Evolutionary conservation across 495 filamentous ascomycete species (phyloP).

Genomic region (Darksidea phi): DNA sequence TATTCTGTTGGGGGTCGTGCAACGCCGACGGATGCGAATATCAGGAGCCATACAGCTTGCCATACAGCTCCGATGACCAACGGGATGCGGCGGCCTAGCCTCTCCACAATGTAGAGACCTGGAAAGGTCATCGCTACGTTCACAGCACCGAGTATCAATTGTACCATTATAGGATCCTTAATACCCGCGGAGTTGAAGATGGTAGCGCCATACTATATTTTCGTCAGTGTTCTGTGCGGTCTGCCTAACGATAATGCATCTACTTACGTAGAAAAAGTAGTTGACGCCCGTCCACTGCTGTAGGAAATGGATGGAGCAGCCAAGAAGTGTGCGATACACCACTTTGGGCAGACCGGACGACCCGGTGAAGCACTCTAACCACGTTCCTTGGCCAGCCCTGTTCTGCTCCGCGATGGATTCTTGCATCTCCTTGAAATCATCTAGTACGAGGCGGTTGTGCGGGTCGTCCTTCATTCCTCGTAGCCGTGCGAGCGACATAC

Average conservation of each 20-base stretch:
- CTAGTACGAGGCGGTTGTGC: neutral
- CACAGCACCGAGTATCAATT: slow-evolving; percentile 72
- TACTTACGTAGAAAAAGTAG: slow-evolving; percentile 68
- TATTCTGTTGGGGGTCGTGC: slow-evolving; percentile 23
- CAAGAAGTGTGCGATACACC: slow-evolving; percentile 11
- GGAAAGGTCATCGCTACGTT: slow-evolving; percentile 72
- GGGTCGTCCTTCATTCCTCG: slow-evolving; percentile 15
- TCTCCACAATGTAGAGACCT: slow-evolving; percentile 72
- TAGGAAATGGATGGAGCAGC: slow-evolving; percentile 9
- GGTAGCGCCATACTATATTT: slow-evolving; percentile 60
- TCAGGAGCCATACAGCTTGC: slow-evolving; percentile 71
- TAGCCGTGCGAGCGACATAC: slow-evolving; percentile 5
- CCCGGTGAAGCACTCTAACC: slow-evolving; percentile 15
- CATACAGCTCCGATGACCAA: slow-evolving; percentile 66
- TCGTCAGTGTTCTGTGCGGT: neutral
- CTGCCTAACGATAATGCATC: no score
- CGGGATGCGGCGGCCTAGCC: slow-evolving; percentile 64
- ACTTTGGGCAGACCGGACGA: slow-evolving; percentile 2
- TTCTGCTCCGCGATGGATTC: slow-evolving; percentile 8
- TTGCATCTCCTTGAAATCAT: slow-evolving; percentile 16
- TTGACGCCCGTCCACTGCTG: slow-evolving; percentile 51
- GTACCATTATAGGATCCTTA: slow-evolving; percentile 65
- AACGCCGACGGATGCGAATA: slow-evolving; percentile 68
- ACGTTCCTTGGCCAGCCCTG: slow-evolving; percentile 13
- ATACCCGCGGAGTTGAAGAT: slow-evolving; percentile 71